Evolutionary conservation across 2,329 filamentous ascomycete genomes (phyloP), one percentile per base, ranked within the genome.

Genomic region (Aureobasidium sp.): DNA sequence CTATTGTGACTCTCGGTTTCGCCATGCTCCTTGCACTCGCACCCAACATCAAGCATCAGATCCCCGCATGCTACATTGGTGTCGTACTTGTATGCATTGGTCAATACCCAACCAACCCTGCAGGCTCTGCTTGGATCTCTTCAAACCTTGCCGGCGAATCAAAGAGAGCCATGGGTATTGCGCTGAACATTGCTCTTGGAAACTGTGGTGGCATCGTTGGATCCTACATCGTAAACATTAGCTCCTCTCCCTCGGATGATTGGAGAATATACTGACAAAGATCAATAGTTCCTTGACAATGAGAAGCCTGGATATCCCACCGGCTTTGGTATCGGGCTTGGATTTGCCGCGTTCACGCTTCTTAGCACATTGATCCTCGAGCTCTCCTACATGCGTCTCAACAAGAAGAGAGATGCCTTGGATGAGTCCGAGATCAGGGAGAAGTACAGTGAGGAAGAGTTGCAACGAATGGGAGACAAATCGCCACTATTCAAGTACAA

Each of bases 31-130:
- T 72, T 31, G 62, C 55, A 49, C 63, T 66, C 20, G 42, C 59
- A 8, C 39, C 67, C n/a, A 55, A 66, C 34, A 9, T 57, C 29
- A 45, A 82, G 84, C 64, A 77, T 72, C 0, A 72, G 80, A 51
- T 57, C 8, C 64, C 67, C 22, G 63, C 70, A 58, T 67, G 66
- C 45, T 74, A 74, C 63, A 65, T 68, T 29, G 71, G 70, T 34
- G 71, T 67, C 11, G 73, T 73, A 65, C 68, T 74, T 63, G 67
- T 66, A 25, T 62, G 0, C 0, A 83, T 79, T 0, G 86, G 86
- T 0, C 87, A 88, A 65, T 84, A 84, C 70, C 79, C 81, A 31
- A 80, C 82, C 64, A 79, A 84, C 3, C 81, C 82, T 7, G 77
- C 82, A 36, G 79, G 79, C 41, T 76, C 84, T 58, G 80, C 82